Base-by-base conservation (phyloP, 2,329 filamentous ascomycete species). In the Chrysoporthe puriensis region DNA sequence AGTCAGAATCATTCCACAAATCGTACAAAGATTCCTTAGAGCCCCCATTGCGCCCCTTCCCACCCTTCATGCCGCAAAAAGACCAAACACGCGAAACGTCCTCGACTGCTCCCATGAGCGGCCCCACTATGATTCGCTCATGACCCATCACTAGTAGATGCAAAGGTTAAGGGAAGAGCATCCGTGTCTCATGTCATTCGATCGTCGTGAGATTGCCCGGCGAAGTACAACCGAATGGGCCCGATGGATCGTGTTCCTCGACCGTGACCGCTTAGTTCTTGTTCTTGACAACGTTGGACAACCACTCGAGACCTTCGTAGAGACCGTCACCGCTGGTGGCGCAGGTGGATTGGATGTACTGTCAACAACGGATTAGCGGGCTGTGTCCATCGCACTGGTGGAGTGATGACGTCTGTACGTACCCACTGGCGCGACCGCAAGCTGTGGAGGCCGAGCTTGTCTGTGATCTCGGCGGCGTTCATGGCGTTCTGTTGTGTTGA, bases 321-420 rank as follows among this genome's bases (percentile, higher is more conserved):
- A 98, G 92, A 93, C 95, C 95, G 83, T 98, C 96, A 88, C 95
- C 95, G 74, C 94, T 97, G 75, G 96, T 98, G 82, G 95, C 95
- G 86, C 95, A 98, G 80, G 96, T 98, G 73, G 95, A 97, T 94
- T 98, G 95, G 84, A 98, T 98, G 88, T 96, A 98, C 95, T 94
- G 73, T 73, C 63, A 46, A 66, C 42, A 46, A 66, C 42, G 26
- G 67, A 69, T 70, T 71, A 71, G n/a, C 43, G 50, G 26, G 1
- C 43, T 44, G 11, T 60, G 57, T 62, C 21, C 16, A 14, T 52
- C 58, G 16, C 36, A n/a, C 32, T 16, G 32, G 61, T 16, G 14
- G 26, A 40, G 21, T n/a, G 36, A 48, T n/a, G 48, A 50, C 63
- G 66, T 36, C 52, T 70, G 57, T 72, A 85, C 94, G 81, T 94